Base-by-base conservation (phyloP, 768 basidiomycete species). In the Phaeotremella fagi region DNA sequence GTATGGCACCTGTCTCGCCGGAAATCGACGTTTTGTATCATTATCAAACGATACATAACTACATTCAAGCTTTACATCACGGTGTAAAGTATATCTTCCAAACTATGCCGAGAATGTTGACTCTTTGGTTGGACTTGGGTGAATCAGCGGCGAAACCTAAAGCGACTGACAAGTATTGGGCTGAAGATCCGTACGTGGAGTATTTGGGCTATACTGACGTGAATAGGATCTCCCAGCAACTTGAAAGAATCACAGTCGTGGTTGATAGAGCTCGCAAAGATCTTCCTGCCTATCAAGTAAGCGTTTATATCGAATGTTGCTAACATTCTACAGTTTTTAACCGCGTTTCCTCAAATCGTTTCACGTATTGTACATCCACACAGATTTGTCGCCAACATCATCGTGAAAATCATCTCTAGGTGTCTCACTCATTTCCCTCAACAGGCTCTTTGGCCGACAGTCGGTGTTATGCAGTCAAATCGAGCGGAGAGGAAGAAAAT, bases 1-100 rank as follows among this genome's bases (percentile, higher is more conserved):
- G 50, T 44, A 7, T 66, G 67, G 27, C 15, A 20, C 33, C 51
- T 15, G 31, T 29, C 49, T 25, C 45, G 46, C 7, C 35, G 54
- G 60, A 59, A 36, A 54, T 47, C 57, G 51, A 51, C 24, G 11
- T 26, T 37, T 27, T 43, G 25, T 45, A 48, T 16, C 15, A 14
- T 35, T 24, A 25, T 44, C 29, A 44, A 22, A 44, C 31, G 14
- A 15, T 23, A 22, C 38, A 66, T 77, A 80, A 59, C 36, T 94
- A 85, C 57, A 78, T 80, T 2, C 82, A 79, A 56, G 86, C 91
- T 1, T 83, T 92, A 42, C 78, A 78, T 64, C 76, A 80, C 66
- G 95, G 95, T 16, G 89, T 91, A 31, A 99, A 99, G 78, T 95
- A 86, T 71, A 85, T 94, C 22, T 98, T 94, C 72, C 94, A 94